Percentiles rank a stretch among this genome's conserved stretches.
phyloP scores from a whole-genome alignment of 331 rosid species.

The Spiraea crenata region DNA sequence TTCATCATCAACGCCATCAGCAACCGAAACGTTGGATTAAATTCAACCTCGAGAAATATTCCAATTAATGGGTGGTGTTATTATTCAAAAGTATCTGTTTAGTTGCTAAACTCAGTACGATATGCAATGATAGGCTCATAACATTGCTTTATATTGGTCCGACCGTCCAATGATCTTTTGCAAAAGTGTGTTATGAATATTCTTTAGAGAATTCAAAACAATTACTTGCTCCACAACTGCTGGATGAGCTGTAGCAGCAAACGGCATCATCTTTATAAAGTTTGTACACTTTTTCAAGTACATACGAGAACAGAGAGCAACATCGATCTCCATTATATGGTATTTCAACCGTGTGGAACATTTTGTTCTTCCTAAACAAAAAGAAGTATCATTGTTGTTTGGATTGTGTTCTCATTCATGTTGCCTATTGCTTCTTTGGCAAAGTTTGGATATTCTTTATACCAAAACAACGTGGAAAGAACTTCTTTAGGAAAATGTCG shows the following conservation, averaged over 20 bases:
- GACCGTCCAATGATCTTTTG: too few relatives aligned
- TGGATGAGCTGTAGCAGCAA: constrained; percentile 19
- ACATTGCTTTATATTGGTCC: too few relatives aligned
- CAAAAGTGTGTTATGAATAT: too few relatives aligned
- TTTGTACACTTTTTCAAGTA: not conserved
- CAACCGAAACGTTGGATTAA: too few relatives aligned
- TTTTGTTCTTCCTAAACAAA: not conserved
- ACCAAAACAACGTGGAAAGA: too few relatives aligned
- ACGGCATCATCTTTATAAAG: not conserved
- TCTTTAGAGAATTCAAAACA: not conserved
- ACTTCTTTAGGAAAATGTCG: too few relatives aligned
- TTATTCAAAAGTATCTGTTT: not conserved
- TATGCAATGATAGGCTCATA: not conserved
- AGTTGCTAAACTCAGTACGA: not conserved
- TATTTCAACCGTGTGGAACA: constrained; percentile 33
- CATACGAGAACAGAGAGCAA: not conserved
- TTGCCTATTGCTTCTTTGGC: not conserved
- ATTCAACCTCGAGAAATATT: too few relatives aligned
- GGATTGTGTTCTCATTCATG: not conserved
- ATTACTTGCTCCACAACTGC: not conserved
- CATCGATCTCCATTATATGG: not conserved
- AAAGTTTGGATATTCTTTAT: not conserved
- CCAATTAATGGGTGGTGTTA: not conserved
- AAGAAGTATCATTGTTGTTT: not conserved
- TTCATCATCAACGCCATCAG: too few relatives aligned